A percentile compares a stretch with the other conserved stretches of the same genome.
These are phyloP conservation scores for Mucor circinelloides DNA, from an alignment of 371 early-diverging fungal species.

Conservation along the genomic window DNA sequence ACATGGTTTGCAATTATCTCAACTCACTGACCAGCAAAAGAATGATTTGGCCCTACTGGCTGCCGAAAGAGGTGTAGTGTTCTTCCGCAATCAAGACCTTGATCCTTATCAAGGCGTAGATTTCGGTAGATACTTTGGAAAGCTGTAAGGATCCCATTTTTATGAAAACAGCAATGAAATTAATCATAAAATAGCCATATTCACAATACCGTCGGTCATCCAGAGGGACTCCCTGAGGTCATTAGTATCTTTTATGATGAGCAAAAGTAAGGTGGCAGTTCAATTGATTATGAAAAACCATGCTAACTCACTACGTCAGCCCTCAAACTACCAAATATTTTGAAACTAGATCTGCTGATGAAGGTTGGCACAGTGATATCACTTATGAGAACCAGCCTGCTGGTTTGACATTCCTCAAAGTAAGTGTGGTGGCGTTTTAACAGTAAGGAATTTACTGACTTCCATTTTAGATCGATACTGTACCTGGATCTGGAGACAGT, in stretches of 20 bases:
- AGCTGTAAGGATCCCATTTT: slow-evolving; percentile 18
- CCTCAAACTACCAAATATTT: background rate
- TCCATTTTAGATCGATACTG: slow-evolving; percentile 31
- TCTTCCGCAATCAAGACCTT: slow-evolving; percentile 62
- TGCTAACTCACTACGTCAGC: background rate
- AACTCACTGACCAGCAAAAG: slow-evolving; percentile 57
- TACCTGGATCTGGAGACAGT: slow-evolving; percentile 31
- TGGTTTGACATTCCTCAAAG: slow-evolving; percentile 56
- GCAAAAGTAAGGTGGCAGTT: slow-evolving; percentile 11
- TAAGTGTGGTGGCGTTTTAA: no score
- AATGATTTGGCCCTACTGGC: slow-evolving; percentile 58
- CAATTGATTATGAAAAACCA: background rate
- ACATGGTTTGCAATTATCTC: slow-evolving; percentile 48
- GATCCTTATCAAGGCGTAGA: slow-evolving; percentile 51
- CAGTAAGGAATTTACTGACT: no score
- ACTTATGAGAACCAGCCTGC: slow-evolving; percentile 63
- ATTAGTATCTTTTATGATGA: slow-evolving; percentile 16
- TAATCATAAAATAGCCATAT: slow-evolving; percentile 7
- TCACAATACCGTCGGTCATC: slow-evolving; percentile 10
- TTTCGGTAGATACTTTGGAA: slow-evolving; percentile 51
- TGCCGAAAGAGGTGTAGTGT: slow-evolving; percentile 65
- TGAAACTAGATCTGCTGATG: slow-evolving; percentile 1
- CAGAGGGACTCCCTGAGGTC: slow-evolving; percentile 16
- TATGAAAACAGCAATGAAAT: background rate
- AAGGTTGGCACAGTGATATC: slow-evolving; percentile 62